Base-by-base conservation (phyloP, 2,329 filamentous ascomycete species). In the Colletotrichum theobromicola region DNA sequence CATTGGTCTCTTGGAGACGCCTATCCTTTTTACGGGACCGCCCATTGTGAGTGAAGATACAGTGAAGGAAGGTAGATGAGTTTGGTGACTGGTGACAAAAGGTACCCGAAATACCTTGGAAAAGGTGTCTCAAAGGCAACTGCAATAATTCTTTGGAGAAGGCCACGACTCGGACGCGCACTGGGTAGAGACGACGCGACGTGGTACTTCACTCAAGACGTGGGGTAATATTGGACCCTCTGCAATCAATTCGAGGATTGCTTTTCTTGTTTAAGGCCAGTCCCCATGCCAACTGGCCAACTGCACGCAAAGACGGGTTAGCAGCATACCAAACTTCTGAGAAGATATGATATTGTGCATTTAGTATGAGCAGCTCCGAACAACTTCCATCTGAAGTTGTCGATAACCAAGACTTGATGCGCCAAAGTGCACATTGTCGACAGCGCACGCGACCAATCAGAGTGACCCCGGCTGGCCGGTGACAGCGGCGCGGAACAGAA, bases 401-500 rank as follows among this genome's bases (percentile, higher is more conserved):
- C n/a, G 28, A 57, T 34, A 37, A 34, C 34, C 21, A 67, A 46
- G 21, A 32, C 18, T 21, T 61, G 12, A 18, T 63, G 26, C 26
- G 35, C 30, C 66, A 24, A 57, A 32, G 12, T 32, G 26, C 57
- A 58, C 24, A 42, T 26, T 16, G 24, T 18, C 21, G 12, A 12
- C 26, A n/a, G n/a, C 21, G 24, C 34, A 73, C 21, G 28, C 50
- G 37, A 50, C 67, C 71, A 70, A 74, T 74, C 58, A 70, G 67
- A 53, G 18, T 4, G 30, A 58, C 13, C 57, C 26, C 60, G 16
- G 46, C 63, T 28, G 18, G 10, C 10, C 58, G 18, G 32, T 57
- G 46, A 53, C 69, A 65, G 60, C 50, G 50, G 64, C 50, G 32
- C 64, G 64, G 32, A 28, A 58, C 42, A 55, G 32, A 32, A 50